Base-by-base conservation (phyloP, 371 early-diverging fungal genomes). In the Lichtheimia ornata region DNA sequence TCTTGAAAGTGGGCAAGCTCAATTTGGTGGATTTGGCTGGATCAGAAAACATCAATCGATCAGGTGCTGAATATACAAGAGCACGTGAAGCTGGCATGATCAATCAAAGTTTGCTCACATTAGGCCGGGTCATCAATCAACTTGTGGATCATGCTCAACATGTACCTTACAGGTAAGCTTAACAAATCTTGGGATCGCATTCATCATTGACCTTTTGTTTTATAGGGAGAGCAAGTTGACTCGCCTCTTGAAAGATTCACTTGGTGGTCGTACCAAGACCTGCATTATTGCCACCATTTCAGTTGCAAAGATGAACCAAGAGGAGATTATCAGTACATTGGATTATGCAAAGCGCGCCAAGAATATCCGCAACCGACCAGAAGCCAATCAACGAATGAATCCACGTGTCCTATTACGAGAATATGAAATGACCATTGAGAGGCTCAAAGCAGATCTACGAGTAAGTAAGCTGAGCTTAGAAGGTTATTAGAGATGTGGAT, bases 21-120 rank as follows among this genome's bases (percentile, higher is more conserved):
- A 92, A 95, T 66, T 85, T 99, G 55, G 99, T 99, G 2, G 99
- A 99, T 76, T 67, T 99, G 54, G 99, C 99, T 5, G 99, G 99
- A 3, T 94, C 94, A 20, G 99, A 99, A 67, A 93, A 97, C 70
- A 89, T 97, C 57, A 86, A 87, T 6, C 86, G 91, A 27, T 93
- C 97, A 3, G 95, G 97, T 4, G 97, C 97, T 0, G 94, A 94
- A 67, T 87, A 92, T 30, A 68, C 76, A 4, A 80, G 96, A 18
- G 94, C 96, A 15, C 86, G 91, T 56, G 99, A 99, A 72, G 95
- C 97, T 9, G 94, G 94, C 35, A 81, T 82, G 63, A 93, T 99
- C 77, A 95, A 96, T 67, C 86, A 92, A 63, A 91, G 94, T 63
- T 77, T 99, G 25, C 76, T 98, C 2, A 91, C 96, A 0, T 79